phyloP scores from a whole-genome alignment of 2,329 filamentous ascomycete species.

The Ascochyta pisi region DNA sequence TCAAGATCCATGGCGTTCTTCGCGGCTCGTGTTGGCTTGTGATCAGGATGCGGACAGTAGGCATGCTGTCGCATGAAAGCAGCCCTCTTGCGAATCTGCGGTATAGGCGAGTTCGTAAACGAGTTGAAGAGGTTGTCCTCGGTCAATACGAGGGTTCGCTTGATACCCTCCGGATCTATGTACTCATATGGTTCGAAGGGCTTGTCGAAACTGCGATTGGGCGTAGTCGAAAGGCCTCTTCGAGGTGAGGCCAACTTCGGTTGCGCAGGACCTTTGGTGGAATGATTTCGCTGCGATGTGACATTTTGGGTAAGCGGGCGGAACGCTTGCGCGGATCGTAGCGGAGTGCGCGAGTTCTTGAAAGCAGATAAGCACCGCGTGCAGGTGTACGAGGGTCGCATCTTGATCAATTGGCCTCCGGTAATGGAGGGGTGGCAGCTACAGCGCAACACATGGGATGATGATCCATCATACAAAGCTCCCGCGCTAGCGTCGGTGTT shows the following conservation, averaged over 20 bases:
- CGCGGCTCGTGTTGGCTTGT: constrained; percentile 75
- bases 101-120: constrained; percentile 86
- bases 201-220: constrained; percentile 34
- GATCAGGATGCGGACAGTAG: constrained; percentile 88
- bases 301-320: constrained; percentile 34
- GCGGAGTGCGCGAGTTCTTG: constrained; percentile 38
- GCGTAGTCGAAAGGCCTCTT: constrained; percentile 42
- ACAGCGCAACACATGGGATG: constrained; percentile 5
- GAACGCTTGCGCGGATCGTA: constrained; percentile 32
- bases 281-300: constrained; percentile 38
- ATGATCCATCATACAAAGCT: constrained; percentile 18
- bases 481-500: constrained; percentile 15
- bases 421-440: constrained; percentile 5
- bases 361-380: constrained; percentile 48
- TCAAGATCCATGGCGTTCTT: constrained; percentile 70
- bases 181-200: constrained; percentile 46
- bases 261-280: constrained; percentile 40
- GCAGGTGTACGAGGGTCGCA: constrained; percentile 52
- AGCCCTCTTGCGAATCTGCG: constrained; percentile 84
- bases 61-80: constrained; percentile 93
- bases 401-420: constrained; percentile 29
- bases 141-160: constrained; percentile 59
- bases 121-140: constrained; percentile 91
- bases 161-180: constrained; percentile 44
- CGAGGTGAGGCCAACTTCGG: constrained; percentile 34